Conservation (phyloP, 2,329 filamentous ascomycete species). For the Pseudogymnoascus sp. region DNA sequence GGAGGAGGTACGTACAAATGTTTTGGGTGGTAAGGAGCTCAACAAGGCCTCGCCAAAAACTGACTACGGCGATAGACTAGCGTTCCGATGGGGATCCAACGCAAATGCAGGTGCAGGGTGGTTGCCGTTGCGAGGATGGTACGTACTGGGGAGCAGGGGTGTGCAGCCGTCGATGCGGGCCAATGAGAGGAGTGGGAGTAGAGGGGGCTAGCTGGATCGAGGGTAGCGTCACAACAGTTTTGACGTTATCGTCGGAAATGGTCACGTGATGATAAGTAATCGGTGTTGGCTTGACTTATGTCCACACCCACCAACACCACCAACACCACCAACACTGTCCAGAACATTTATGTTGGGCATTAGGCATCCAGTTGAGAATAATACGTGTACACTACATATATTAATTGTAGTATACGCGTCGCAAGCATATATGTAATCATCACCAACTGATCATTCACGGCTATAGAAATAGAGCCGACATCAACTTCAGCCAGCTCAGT, state of each 20-base stretch:
- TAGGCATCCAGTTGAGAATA: not conserved
- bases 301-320: not conserved
- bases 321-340: not conserved
- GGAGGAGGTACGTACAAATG: not conserved
- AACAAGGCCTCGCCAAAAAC: slow-evolving; percentile 6
- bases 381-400: not conserved
- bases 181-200: not conserved
- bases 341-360: not conserved
- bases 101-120: not conserved
- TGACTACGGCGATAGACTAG: not conserved
- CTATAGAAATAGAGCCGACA: not conserved
- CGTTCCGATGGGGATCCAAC: slow-evolving; percentile 8
- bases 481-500: not conserved
- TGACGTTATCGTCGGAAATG: not conserved
- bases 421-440: not conserved
- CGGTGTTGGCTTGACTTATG: not conserved
- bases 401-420: not conserved
- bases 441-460: not conserved
- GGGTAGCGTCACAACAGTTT: not conserved
- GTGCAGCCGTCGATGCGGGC: not conserved
- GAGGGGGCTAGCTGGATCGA: not conserved
- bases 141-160: not conserved
- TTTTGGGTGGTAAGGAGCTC: not conserved
- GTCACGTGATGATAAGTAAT: not conserved
- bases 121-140: not conserved